Evolutionary conservation across 192 early-diverging fungal species (phyloP).

Genomic region (Backusella westeae): DNA sequence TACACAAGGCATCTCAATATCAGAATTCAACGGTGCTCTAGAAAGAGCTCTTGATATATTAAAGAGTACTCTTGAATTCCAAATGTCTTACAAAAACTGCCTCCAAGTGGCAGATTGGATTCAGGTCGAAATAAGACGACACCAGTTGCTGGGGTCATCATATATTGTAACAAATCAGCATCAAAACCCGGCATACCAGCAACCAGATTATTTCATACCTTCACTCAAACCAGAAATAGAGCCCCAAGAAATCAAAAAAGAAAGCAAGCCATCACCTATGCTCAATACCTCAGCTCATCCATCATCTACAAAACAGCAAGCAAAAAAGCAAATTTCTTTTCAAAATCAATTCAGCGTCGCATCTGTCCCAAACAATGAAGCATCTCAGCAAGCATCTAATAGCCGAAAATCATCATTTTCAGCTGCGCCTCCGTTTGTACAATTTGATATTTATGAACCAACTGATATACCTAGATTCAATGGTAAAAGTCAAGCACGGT

Average conservation of each 20-base stretch:
- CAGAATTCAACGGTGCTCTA: slow-evolving; percentile 20
- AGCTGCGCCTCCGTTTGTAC: slow-evolving; percentile 17
- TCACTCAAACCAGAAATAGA: not conserved
- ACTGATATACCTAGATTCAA: slow-evolving; percentile 1
- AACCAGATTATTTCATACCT: not conserved
- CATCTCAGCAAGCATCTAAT: not conserved
- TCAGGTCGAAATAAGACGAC: slow-evolving; percentile 26
- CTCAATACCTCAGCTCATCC: not conserved
- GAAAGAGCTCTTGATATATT: slow-evolving; percentile 20
- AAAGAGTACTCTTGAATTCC: slow-evolving; percentile 24
- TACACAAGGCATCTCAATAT: slow-evolving; percentile 13
- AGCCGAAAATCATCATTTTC: slow-evolving; percentile 18
- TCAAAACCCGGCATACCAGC: not conserved
- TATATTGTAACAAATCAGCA: not conserved
- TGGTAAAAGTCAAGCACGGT: slow-evolving; percentile 27
- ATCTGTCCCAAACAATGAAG: not conserved
- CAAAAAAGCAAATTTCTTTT: slow-evolving; percentile 14
- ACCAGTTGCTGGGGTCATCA: slow-evolving; percentile 1
- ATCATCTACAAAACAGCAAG: slow-evolving; percentile 8
- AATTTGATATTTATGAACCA: slow-evolving; percentile 14
- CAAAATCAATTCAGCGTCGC: slow-evolving; percentile 25
- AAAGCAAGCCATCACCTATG: not conserved
- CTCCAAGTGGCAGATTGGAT: slow-evolving; percentile 33
- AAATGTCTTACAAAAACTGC: slow-evolving; percentile 22
- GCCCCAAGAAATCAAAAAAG: not conserved